These are phyloP conservation scores for Grosmannia huntii DNA, from an alignment of 2,329 filamentous ascomycete species.

Conservation along the genomic window DNA sequence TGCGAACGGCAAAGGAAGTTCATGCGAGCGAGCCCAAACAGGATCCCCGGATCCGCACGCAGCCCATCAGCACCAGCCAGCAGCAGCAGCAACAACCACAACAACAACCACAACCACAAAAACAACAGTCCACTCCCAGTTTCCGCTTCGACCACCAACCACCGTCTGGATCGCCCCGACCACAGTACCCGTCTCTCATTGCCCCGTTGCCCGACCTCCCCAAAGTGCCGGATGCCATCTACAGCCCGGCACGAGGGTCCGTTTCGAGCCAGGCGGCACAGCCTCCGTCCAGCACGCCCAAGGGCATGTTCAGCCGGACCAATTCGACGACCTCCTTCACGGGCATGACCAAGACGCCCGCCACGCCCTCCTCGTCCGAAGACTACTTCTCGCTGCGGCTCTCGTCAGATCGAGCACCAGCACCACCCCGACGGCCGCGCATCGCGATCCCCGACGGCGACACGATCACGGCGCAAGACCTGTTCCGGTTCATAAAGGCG, in stretches of 20 bases:
- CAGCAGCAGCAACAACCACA: slow-evolving; percentile 2
- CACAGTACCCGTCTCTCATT: slow-evolving; percentile 4
- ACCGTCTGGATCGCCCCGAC: neutral
- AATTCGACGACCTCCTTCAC: slow-evolving; percentile 34
- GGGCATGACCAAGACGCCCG: slow-evolving; percentile 10
- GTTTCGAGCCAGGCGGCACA: slow-evolving; percentile 52
- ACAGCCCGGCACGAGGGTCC: slow-evolving; percentile 64
- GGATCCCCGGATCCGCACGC: slow-evolving; percentile 40
- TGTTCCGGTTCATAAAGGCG: slow-evolving; percentile 56
- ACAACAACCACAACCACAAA: too few relatives aligned
- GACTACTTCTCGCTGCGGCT: slow-evolving; percentile 24
- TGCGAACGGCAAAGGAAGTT: slow-evolving; percentile 25
- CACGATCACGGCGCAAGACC: slow-evolving; percentile 52
- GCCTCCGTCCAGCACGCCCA: slow-evolving; percentile 50
- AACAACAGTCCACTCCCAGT: too few relatives aligned
- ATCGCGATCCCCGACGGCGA: slow-evolving; percentile 40
- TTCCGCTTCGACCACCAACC: neutral
- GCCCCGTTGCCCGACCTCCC: slow-evolving; percentile 41
- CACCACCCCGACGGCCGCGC: slow-evolving; percentile 21
- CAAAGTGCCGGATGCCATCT: slow-evolving; percentile 61
- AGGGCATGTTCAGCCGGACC: slow-evolving; percentile 49
- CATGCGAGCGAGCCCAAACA: slow-evolving; percentile 17
- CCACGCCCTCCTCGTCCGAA: slow-evolving; percentile 8
- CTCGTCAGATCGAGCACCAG: slow-evolving; percentile 1
- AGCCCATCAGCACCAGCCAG: slow-evolving; percentile 28